Percentiles rank a stretch among this genome's conserved stretches.
Conservation (phyloP, 371 early-diverging fungal species). For the Mortierella sp. region DNA sequence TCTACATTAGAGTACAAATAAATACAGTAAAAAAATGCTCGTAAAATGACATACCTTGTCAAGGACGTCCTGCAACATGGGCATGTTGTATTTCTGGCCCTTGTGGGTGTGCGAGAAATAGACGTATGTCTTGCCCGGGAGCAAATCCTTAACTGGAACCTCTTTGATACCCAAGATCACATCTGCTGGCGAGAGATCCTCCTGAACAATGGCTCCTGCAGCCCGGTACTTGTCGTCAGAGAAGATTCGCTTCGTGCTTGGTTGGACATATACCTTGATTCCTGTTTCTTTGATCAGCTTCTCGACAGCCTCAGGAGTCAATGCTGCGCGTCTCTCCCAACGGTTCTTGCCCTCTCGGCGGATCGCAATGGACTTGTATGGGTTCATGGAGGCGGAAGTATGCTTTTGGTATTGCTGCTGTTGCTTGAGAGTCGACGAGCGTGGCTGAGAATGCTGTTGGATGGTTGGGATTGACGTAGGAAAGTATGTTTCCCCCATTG, state of each 20-base stretch:
- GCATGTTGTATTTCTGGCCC: constrained; percentile 94
- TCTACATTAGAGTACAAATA: neutral
- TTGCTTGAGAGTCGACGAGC: constrained; percentile 14
- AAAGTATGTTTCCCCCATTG: constrained; percentile 38
- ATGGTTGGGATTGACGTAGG: constrained; percentile 27
- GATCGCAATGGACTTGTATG: constrained; percentile 77
- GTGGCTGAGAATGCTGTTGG: constrained; percentile 18
- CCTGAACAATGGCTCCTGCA: constrained; percentile 91
- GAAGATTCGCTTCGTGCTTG: constrained; percentile 92
- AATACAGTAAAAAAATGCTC: neutral
- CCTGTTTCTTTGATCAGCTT: constrained; percentile 85
- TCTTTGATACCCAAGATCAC: constrained; percentile 97
- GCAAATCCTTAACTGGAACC: constrained; percentile 85
- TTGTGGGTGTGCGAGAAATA: constrained; percentile 99
- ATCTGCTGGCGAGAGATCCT: constrained; percentile 91
- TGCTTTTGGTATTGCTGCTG: constrained; percentile 50
- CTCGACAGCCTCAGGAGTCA: constrained; percentile 85
- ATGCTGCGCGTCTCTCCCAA: constrained; percentile 95
- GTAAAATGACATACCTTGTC: constrained; percentile 77
- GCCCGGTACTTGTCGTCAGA: constrained; percentile 82
- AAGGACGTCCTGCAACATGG: constrained; percentile 86
- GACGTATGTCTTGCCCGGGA: constrained; percentile 91
- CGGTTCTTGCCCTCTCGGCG: constrained; percentile 95
- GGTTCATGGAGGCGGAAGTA: constrained; percentile 36
- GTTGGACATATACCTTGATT: constrained; percentile 88